These are phyloP conservation scores for Rauvolfia tetraphylla DNA, from an alignment of 257 asterid genomes.

Conservation along the genomic window DNA sequence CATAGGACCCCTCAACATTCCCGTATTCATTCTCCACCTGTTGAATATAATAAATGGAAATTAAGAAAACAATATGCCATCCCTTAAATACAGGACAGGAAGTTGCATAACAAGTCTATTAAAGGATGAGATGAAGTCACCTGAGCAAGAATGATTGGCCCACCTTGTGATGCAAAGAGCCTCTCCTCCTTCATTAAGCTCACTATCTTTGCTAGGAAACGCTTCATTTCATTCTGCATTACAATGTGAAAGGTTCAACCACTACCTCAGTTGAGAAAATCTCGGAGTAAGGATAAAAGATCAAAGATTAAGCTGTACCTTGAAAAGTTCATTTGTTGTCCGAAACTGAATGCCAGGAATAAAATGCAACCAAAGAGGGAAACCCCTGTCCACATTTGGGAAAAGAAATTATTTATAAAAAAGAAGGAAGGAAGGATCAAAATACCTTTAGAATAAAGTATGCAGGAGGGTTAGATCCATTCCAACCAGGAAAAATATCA, in stretches of 20 bases:
- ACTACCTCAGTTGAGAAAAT: background rate
- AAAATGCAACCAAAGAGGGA: slow-evolving; percentile 78
- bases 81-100: background rate
- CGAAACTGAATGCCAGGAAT: slow-evolving; percentile 77
- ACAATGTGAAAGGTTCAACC: slow-evolving; percentile 4
- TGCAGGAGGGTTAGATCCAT: background rate
- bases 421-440: background rate
- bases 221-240: slow-evolving; percentile 73
- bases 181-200: slow-evolving; percentile 73
- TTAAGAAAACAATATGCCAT: background rate
- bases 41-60: background rate
- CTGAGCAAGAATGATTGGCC: slow-evolving; percentile 83
- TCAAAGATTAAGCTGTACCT: slow-evolving; percentile 29
- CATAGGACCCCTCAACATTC: slow-evolving; percentile 66
- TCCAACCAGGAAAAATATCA: background rate
- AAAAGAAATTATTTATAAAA: background rate
- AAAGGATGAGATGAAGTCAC: slow-evolving; percentile 26
- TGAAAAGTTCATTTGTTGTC: slow-evolving; percentile 51
- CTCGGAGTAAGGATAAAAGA: background rate
- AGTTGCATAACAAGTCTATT: background rate
- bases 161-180: slow-evolving; percentile 79
- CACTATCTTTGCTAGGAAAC: slow-evolving; percentile 63
- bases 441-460: background rate
- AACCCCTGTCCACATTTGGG: slow-evolving; percentile 50
- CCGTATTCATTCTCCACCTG: slow-evolving; percentile 90